Conservation (phyloP, 306 rosid species). For the Ormosia semicastrata region DNA sequence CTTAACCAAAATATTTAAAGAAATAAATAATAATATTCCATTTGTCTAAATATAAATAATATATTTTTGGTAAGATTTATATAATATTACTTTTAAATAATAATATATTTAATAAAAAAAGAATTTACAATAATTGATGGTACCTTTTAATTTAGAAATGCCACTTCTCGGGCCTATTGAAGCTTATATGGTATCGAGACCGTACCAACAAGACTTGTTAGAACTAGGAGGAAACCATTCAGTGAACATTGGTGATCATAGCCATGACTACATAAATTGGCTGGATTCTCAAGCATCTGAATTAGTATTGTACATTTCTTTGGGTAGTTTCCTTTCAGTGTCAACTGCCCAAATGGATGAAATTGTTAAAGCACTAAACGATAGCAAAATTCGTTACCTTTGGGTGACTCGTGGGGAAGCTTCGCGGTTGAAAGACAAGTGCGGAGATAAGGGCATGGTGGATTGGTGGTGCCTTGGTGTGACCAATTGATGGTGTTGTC, state of each 20-base stretch:
- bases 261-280: conserved; percentile 41
- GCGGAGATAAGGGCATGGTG: conserved; percentile 44
- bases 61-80: no score
- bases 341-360: conserved; percentile 48
- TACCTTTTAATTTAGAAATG: no score
- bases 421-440: conserved; percentile 27
- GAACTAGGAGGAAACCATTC: conserved; percentile 6
- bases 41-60: no score
- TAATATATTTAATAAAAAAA: no score
- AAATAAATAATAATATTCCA: no score
- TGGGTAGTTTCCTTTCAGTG: conserved; percentile 56
- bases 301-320: conserved; percentile 58
- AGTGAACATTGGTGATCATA: neutral
- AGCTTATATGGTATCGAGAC: no score
- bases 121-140: no score
- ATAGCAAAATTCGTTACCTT: conserved; percentile 28
- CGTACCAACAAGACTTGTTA: neutral
- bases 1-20: no score
- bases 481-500: conserved; percentile 58
- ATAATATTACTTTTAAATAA: no score
- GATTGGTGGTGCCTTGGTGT: conserved; percentile 55
- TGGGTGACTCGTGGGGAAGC: conserved; percentile 58
- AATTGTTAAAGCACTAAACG: conserved; percentile 42
- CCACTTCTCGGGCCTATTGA: no score
- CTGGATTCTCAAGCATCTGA: conserved; percentile 53